Evolutionary conservation across 1,284 basidiomycete genomes (phyloP).

Genomic region (Ganoderma sinense): DNA sequence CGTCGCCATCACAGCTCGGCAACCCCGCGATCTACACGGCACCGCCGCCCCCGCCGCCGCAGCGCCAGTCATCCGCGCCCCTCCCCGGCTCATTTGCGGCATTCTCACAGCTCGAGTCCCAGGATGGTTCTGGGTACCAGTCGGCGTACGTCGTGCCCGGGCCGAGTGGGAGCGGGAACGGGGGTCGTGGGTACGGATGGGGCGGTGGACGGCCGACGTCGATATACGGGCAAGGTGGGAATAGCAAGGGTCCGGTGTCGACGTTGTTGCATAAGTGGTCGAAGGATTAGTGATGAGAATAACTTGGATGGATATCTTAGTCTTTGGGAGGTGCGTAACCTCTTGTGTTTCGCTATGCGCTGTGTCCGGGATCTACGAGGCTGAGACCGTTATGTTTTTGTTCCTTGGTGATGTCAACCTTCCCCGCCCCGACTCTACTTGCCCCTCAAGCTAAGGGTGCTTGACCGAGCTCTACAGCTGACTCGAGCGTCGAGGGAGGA

Average conservation of each 20-base stretch:
- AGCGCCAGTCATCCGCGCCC: constrained; percentile 5
- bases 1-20: constrained; percentile 54
- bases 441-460: neutral
- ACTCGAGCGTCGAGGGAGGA: neutral
- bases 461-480: neutral
- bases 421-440: neutral
- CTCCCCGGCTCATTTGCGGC: constrained; percentile 10
- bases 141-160: constrained; percentile 9
- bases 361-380: neutral
- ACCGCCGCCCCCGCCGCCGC: constrained; percentile 38
- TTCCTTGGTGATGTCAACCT: neutral
- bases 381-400: neutral
- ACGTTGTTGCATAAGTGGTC: constrained; percentile 29
- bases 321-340: neutral
- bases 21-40: constrained; percentile 51
- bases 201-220: constrained; percentile 9
- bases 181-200: neutral
- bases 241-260: constrained; percentile 27
- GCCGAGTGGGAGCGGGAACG: neutral
- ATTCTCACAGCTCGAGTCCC: neutral
- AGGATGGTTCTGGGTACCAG: constrained; percentile 3
- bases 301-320: neutral
- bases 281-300: constrained; percentile 19
- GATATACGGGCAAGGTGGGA: constrained; percentile 5
- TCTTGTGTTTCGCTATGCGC: neutral